These are phyloP conservation scores for Apiotrichum veenhuisii DNA, from an alignment of 1,284 basidiomycete species.

Conservation along the genomic window DNA sequence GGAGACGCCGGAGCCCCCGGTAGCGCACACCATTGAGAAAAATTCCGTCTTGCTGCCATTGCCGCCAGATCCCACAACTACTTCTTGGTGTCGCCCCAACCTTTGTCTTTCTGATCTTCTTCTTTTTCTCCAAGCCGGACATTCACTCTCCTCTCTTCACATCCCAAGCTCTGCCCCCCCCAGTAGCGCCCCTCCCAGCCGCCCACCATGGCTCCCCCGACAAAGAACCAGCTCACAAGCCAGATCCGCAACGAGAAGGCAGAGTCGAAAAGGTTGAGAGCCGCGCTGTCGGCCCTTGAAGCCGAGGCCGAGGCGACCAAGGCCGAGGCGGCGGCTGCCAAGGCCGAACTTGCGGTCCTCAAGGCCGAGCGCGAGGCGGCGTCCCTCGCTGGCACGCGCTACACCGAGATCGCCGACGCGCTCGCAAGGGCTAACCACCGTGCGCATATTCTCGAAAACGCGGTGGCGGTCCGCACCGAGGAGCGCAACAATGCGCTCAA, in stretches of 20 bases:
- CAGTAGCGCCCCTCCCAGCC: not conserved
- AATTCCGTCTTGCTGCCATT: not conserved
- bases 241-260: slow-evolving; percentile 2
- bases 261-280: not conserved
- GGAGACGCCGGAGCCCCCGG: too few relatives aligned
- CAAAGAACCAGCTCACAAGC: not conserved
- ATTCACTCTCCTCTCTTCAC: not conserved
- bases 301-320: not conserved
- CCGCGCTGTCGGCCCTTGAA: not conserved
- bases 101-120: too few relatives aligned
- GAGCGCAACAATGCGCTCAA: not conserved
- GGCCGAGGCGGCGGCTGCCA: not conserved
- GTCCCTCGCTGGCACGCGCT: not conserved
- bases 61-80: too few relatives aligned
- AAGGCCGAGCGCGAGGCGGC: not conserved
- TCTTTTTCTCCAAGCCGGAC: not conserved
- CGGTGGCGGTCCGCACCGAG: not conserved
- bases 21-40: not conserved
- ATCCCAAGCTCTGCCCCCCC: too few relatives aligned
- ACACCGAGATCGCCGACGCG: not conserved
- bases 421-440: not conserved
- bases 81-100: too few relatives aligned
- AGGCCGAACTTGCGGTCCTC: not conserved
- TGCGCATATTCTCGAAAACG: not conserved
- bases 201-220: not conserved